Conservation (phyloP, 495 filamentous ascomycete genomes). For the Melanomma pulvis-pyrius region DNA sequence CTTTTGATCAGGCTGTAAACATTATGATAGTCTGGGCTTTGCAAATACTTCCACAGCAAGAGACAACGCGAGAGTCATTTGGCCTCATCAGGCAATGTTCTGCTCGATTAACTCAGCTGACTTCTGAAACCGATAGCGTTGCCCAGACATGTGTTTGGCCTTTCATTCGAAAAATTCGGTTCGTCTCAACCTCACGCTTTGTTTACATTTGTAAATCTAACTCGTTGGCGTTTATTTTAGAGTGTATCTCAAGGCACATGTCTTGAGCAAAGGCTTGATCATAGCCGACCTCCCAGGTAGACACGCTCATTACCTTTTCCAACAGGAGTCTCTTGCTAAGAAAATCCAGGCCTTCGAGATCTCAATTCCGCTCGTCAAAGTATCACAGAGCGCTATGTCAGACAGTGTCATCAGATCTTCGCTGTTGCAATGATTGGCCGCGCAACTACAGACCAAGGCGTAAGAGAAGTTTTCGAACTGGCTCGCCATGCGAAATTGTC, state of each 20-base stretch:
- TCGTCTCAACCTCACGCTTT: not conserved
- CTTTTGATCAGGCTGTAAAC: constrained; percentile 28
- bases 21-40: constrained; percentile 27
- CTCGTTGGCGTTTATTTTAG: constrained; percentile 24
- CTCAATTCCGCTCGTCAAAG: constrained; percentile 45
- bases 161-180: constrained; percentile 49
- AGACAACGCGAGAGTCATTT: constrained; percentile 3
- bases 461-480: constrained; percentile 43
- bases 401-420: constrained; percentile 49
- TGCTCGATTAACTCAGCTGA: constrained; percentile 37
- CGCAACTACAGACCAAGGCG: constrained; percentile 43
- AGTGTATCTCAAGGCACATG: constrained; percentile 45
- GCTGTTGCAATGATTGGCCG: constrained; percentile 43
- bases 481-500: constrained; percentile 42
- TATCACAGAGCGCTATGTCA: constrained; percentile 48
- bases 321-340: not conserved
- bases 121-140: constrained; percentile 35
- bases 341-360: constrained; percentile 43
- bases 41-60: constrained; percentile 5
- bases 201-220: not conserved
- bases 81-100: constrained; percentile 35
- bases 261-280: constrained; percentile 47
- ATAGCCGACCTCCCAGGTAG: constrained; percentile 48
- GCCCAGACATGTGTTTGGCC: constrained; percentile 40
- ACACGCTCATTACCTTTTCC: not conserved